phyloP scores from a whole-genome alignment of 306 rosid genomes.

The Bauhinia variegata region DNA sequence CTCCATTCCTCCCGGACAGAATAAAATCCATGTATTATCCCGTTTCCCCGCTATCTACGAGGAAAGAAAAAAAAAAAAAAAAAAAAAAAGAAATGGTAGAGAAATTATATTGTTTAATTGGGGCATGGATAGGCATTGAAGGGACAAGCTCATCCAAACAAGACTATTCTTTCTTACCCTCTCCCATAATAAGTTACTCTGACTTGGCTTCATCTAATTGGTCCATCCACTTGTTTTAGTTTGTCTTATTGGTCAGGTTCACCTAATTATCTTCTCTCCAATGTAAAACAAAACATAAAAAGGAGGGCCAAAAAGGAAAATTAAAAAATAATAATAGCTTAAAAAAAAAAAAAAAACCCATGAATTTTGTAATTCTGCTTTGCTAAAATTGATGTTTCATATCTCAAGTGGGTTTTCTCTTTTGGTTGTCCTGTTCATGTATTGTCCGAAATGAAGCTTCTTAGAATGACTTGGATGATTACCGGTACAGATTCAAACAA shows the following conservation, averaged over 20 bases:
- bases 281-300: slow-evolving; percentile 12
- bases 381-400: slow-evolving; percentile 57
- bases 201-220: slow-evolving; percentile 58
- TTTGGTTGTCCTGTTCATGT: slow-evolving; percentile 41
- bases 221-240: slow-evolving; percentile 41
- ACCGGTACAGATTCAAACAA: slow-evolving; percentile 36
- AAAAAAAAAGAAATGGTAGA: too few relatives aligned
- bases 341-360: slow-evolving; percentile 13
- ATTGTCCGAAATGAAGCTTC: slow-evolving; percentile 40
- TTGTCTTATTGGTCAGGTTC: slow-evolving; percentile 75
- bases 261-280: slow-evolving; percentile 39
- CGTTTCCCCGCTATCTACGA: too few relatives aligned
- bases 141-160: slow-evolving; percentile 58
- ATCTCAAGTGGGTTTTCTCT: slow-evolving; percentile 38
- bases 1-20: too few relatives aligned
- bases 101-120: too few relatives aligned
- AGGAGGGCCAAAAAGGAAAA: too few relatives aligned
- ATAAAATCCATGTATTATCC: too few relatives aligned
- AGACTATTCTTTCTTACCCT: slow-evolving; percentile 30
- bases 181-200: slow-evolving; percentile 19
- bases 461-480: slow-evolving; percentile 32
- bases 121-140: slow-evolving; percentile 57
- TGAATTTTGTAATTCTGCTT: slow-evolving; percentile 31
- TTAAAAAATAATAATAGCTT: background rate
- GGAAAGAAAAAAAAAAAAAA: too few relatives aligned